A percentile compares a stretch with the other conserved stretches of the same genome.
These are phyloP conservation scores for Arthroderma sp. DNA, from an alignment of 2,329 filamentous ascomycete genomes.

Conservation along the genomic window DNA sequence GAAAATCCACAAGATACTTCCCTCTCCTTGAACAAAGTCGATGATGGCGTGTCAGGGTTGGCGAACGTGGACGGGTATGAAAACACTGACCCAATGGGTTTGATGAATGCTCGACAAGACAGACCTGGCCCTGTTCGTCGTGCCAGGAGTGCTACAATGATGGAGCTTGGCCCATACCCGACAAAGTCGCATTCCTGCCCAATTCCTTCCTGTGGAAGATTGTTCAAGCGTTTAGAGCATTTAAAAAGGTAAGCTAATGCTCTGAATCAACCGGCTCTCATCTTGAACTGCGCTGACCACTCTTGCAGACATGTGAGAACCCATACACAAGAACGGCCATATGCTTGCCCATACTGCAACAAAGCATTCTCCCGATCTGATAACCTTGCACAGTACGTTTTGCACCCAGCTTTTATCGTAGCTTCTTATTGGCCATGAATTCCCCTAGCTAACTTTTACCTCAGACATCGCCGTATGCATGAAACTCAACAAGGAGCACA, in stretches of 20 bases:
- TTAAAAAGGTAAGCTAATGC: conserved; percentile 65
- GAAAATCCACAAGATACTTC: conserved; percentile 64
- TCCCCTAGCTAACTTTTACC: conserved; percentile 1
- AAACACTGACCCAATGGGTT: conserved; percentile 28
- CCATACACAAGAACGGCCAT: conserved; percentile 97
- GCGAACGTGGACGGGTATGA: conserved; percentile 49
- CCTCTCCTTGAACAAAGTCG: conserved; percentile 51
- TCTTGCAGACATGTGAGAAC: conserved; percentile 81
- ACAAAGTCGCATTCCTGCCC: conserved; percentile 98
- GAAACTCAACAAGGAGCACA: conserved; percentile 53
- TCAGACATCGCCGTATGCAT: conserved; percentile 63
- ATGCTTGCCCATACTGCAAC: conserved; percentile 94
- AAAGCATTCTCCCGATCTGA: conserved; percentile 98
- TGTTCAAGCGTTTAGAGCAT: conserved; percentile 98
- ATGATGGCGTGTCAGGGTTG: conserved; percentile 45
- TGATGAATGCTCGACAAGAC: conserved; percentile 33
- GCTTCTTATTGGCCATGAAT: background rate
- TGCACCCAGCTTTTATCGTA: background rate
- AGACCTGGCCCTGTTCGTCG: conserved; percentile 67
- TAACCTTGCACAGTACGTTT: conserved; percentile 86
- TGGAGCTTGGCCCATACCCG: conserved; percentile 91
- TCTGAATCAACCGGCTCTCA: conserved; percentile 31
- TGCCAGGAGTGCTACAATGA: conserved; percentile 86
- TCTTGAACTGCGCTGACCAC: conserved; percentile 19
- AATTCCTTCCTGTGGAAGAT: conserved; percentile 91